Base-by-base conservation (phyloP, 768 basidiomycete genomes). In the Mycena latifolia region DNA sequence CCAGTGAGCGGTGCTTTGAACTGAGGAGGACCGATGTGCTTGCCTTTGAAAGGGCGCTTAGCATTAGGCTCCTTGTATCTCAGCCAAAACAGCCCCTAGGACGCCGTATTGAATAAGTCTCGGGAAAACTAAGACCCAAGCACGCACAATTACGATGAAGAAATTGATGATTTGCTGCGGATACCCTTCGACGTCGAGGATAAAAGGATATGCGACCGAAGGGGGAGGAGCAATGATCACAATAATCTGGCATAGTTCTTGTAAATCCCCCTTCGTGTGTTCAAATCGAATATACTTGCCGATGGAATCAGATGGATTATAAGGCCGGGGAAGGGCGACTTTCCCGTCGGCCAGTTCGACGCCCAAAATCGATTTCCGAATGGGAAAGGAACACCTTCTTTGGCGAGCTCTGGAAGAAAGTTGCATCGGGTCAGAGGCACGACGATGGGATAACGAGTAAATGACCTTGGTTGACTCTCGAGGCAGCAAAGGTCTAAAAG, bases 301-400 rank as follows among this genome's bases (percentile, higher is more conserved):
- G 87, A 86, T 24, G 85, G 82, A 41, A 87, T 86, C 28, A 88
- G 69, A 55, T 88, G 85, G 7, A 89, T 79, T 53, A 88, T 82
- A 4, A 88, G 79, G 0, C 86, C 88, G 0, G 87, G 86, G 27
- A 88, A 71, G 0, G 88, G 88, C 0, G 88, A 84, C 66, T 84
- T 84, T 9, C 86, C 85, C 2, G 84, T 85, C 1, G 86, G 86
- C 87, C 86, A 87, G 70, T 88, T 89, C 0, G 85, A 86, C 1
- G 88, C 88, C 87, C 86, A 88, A 69, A 89, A 86, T 27, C 74
- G 80, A 67, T 85, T 88, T 3, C 86, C 86, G 56, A 87, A 87
- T 0, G 87, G 87, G 0, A 89, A 79, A 14, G 87, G 87, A n/a
- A 89, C 77, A 1, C 88, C 88, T 71, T 88, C 88, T 65, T 89